Base-by-base conservation (phyloP, 1,139 yeast genomes). In the Kodamaea fungicola region DNA sequence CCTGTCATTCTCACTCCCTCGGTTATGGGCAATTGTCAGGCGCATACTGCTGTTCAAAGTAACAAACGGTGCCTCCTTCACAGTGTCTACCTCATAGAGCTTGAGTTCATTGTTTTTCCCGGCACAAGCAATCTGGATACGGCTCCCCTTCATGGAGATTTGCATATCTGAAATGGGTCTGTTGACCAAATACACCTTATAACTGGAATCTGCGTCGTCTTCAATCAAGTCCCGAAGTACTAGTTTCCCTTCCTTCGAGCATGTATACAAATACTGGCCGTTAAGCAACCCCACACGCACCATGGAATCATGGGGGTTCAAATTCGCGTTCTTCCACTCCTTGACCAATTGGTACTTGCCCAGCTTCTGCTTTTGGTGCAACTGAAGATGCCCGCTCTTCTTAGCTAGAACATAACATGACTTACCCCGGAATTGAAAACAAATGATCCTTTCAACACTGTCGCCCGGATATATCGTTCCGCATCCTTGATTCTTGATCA, bases 91-190 rank as follows among this genome's bases (percentile, higher is more conserved):
- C 22, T 54, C 54, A 40, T 63, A 65, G 22, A 58, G 36, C 40
- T 66, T 67, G 24, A 74, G 48, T 31, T 70, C 77, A 35, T 64
- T 63, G 38, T 71, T 67, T 43, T 71, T 67, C 3, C 80, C 80
- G 2, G 77, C 77, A 37, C 65, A 55, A 1, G 66, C 67, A 24
- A 65, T 51, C 4, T 43, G 34, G 19, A 54, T 40, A 9, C 48
- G 46, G 24, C 42, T 45, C 22, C 37, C 46, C 10, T 37, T 34
- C 32, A 43, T 39, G 10, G 41, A 42, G 3, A 70, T 53, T 26
- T 61, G 55, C 26, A 71, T 53, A 28, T 62, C 58, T 12, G 67
- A 56, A 2, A 75, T 57, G 1, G 75, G 74, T 10, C 53, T 59
- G 12, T 59, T 59, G 13, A 72, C 53, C 31, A 53, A 43, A 39